Conservation (phyloP, 169 alveolate species). For the Eimeria acervulina region DNA sequence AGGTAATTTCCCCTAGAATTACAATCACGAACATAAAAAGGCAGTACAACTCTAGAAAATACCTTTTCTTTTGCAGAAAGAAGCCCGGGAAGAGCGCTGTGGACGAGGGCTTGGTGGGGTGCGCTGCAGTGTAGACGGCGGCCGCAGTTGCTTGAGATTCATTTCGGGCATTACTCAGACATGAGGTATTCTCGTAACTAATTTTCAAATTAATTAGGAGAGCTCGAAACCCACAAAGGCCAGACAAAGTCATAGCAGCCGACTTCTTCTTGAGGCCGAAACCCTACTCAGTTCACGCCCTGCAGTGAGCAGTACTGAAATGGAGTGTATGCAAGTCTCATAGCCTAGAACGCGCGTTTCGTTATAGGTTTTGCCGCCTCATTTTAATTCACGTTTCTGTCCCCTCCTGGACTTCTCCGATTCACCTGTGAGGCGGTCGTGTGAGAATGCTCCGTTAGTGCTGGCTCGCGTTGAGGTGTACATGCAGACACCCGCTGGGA, state of each 20-base stretch:
- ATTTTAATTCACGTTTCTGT: background rate
- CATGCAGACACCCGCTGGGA: conserved; percentile 8
- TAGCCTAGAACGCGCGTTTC: background rate
- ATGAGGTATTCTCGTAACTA: background rate
- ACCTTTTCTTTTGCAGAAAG: background rate
- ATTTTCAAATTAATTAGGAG: background rate
- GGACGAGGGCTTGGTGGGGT: conserved; percentile 73
- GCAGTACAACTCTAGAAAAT: background rate
- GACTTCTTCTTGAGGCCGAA: background rate
- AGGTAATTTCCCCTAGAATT: background rate
- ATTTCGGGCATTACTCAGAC: background rate
- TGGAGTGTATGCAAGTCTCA: background rate
- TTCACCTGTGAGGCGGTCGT: background rate
- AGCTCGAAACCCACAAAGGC: background rate
- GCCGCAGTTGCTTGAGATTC: conserved; percentile 25
- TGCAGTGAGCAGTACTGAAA: background rate
- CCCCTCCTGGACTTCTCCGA: background rate
- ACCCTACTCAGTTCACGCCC: background rate
- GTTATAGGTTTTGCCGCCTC: background rate
- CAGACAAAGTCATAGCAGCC: background rate
- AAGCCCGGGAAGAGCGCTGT: background rate
- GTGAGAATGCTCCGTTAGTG: background rate
- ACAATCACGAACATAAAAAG: background rate
- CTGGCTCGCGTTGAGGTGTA: conserved; percentile 8
- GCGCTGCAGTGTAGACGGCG: conserved; percentile 56